Evolutionary conservation across 148 eudicot species (phyloP).

Genomic region (Camellia sinensis): DNA sequence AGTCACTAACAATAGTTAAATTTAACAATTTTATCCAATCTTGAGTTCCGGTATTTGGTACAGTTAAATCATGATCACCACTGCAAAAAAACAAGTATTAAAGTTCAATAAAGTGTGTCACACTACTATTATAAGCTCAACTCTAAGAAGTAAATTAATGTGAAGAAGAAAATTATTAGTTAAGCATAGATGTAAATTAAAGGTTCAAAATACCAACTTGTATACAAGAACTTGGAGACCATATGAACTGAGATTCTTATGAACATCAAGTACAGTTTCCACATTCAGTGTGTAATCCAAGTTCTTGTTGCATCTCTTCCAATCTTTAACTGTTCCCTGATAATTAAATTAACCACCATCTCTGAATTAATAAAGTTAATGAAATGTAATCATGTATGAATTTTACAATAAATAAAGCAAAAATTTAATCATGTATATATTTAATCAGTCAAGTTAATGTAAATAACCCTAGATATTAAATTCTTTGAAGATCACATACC

Average conservation of each 20-base stretch:
- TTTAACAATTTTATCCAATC: slow-evolving; percentile 7
- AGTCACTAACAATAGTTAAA: neutral
- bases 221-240: slow-evolving; percentile 8
- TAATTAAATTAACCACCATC: neutral
- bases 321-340: slow-evolving; percentile 13
- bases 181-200: neutral
- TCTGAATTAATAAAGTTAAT: neutral
- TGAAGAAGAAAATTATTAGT: no score
- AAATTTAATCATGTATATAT: no score
- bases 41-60: slow-evolving; percentile 17
- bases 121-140: no score
- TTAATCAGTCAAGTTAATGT: no score
- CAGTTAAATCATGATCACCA: slow-evolving; percentile 14
- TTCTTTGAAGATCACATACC: neutral
- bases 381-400: neutral
- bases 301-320: slow-evolving; percentile 6
- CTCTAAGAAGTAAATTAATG: no score
- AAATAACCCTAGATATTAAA: neutral
- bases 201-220: neutral
- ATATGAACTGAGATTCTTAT: neutral
- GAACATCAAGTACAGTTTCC: neutral
- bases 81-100: neutral
- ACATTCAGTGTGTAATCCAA: slow-evolving; percentile 8
- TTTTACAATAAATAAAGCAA: no score
- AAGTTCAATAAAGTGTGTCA: no score